Base-by-base conservation (phyloP, 305 asterid genomes). In the Fraxinus platypoda region DNA sequence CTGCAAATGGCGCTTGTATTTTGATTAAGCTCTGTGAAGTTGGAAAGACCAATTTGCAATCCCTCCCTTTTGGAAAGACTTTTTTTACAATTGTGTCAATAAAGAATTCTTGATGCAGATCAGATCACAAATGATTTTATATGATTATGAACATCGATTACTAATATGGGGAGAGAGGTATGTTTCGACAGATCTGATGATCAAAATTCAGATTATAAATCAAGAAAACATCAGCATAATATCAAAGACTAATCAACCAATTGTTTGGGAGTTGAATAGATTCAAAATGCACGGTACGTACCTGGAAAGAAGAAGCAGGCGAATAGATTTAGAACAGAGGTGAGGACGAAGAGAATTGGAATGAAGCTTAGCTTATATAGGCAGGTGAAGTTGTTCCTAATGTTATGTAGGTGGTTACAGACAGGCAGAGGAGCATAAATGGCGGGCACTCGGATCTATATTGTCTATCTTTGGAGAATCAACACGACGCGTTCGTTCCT, bases 391-490 rank as follows among this genome's bases (percentile, higher is more conserved):
- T 19, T 43, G 71, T 54, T 54, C 66, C 66, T 54, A 49, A 49
- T 17, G 62, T 49, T 49, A 49, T 49, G 62, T 4, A 54, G 11
- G 66, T 54, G 12, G 66, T 75, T 64, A 64, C 9, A 49, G 62
- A 49, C 62, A 49, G 19, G 43, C 82, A 62, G 46, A 4, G 41
- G 33, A 66, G 33, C 77, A 80, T 73, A 72, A 31, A 71, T 43
- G 26, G 75, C 15, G 82, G 85, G 76, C 82, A 78, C 70, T 78
- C 80, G n/a, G 79, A 81, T 73, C 80, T 78, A 33, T 43, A 31
- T 52, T 72, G 78, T 80, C 78, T 3, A 43, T 64, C 52, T 35
- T 35, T 41, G n/a, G 30, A 5, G 46, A 59, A 25, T 38, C 35
- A 11, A 25, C 26, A 3, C 35, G 31, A 25, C 19, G 73, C 73